Percentiles rank a stretch among this genome's conserved stretches.
phyloP scores from a whole-genome alignment of 1,284 basidiomycete genomes.

The Porogramme epimiltina region DNA sequence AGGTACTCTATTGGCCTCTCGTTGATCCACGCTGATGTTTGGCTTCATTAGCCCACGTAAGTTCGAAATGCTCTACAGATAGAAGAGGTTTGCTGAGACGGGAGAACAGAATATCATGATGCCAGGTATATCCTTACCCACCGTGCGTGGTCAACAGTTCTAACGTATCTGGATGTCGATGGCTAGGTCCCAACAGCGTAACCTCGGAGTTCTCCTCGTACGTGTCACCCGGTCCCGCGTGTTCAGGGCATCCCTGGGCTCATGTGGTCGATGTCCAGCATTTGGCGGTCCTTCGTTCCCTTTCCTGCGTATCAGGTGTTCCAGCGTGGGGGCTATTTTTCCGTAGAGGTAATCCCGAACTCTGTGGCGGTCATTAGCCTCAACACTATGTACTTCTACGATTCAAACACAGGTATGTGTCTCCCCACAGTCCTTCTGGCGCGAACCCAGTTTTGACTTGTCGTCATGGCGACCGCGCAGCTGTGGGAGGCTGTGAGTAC shows the following conservation, averaged over 20 bases:
- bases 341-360: slow-evolving; percentile 80
- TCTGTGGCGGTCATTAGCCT: slow-evolving; percentile 81
- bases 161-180: slow-evolving; percentile 4
- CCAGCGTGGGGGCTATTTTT: slow-evolving; percentile 84
- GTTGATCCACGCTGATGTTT: slow-evolving; percentile 7
- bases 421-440: slow-evolving; percentile 9
- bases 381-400: slow-evolving; percentile 93
- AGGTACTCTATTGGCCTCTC: slow-evolving; percentile 36
- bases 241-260: slow-evolving; percentile 8
- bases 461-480: slow-evolving; percentile 30
- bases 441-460: slow-evolving; percentile 17
- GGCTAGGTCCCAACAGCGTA: slow-evolving; percentile 75
- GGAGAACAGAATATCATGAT: slow-evolving; percentile 60
- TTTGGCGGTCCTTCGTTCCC: slow-evolving; percentile 87
- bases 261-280: slow-evolving; percentile 43
- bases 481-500: slow-evolving; percentile 70
- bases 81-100: slow-evolving; percentile 8
- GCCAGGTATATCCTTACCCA: slow-evolving; percentile 45
- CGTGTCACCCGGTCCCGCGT: slow-evolving; percentile 26
- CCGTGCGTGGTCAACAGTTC: background rate
- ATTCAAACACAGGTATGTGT: slow-evolving; percentile 80
- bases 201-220: slow-evolving; percentile 78
- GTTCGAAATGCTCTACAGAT: slow-evolving; percentile 19
- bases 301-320: slow-evolving; percentile 81
- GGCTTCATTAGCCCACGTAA: slow-evolving; percentile 59